These are phyloP conservation scores for Ceratobasidium papillatum DNA, from an alignment of 1,284 basidiomycete species.

Conservation along the genomic window DNA sequence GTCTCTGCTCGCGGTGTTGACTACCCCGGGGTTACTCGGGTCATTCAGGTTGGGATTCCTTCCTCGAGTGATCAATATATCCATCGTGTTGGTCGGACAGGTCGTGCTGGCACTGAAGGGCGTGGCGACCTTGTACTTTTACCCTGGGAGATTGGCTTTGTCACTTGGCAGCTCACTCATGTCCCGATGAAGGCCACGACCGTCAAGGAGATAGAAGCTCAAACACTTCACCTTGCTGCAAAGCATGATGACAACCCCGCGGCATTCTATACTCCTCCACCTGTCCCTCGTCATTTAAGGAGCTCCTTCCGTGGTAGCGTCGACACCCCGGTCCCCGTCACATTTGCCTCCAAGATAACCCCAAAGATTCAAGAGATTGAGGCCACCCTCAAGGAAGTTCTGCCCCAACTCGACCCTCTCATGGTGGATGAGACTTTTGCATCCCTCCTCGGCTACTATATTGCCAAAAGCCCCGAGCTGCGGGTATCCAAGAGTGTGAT, in stretches of 20 bases:
- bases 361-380: constrained; percentile 51
- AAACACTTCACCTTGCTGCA: constrained; percentile 62
- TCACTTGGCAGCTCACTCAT: constrained; percentile 69
- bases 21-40: constrained; percentile 89
- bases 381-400: constrained; percentile 52
- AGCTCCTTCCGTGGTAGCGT: constrained; percentile 7
- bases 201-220: constrained; percentile 59
- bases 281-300: constrained; percentile 30
- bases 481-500: constrained; percentile 61
- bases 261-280: constrained; percentile 45
- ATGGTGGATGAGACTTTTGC: constrained; percentile 72
- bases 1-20: constrained; percentile 92
- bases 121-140: constrained; percentile 89
- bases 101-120: constrained; percentile 75
- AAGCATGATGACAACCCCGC: constrained; percentile 62
- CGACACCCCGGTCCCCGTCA: constrained; percentile 9
- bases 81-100: constrained; percentile 92
- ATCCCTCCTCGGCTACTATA: constrained; percentile 81
- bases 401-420: constrained; percentile 61
- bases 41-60: constrained; percentile 92
- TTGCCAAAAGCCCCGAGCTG: constrained; percentile 62
- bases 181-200: constrained; percentile 76
- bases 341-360: constrained; percentile 39
- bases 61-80: constrained; percentile 79
- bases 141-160: constrained; percentile 83